These are phyloP conservation scores for Vitis cinerea DNA, from an alignment of 164 flowering plant species.

Conservation along the genomic window DNA sequence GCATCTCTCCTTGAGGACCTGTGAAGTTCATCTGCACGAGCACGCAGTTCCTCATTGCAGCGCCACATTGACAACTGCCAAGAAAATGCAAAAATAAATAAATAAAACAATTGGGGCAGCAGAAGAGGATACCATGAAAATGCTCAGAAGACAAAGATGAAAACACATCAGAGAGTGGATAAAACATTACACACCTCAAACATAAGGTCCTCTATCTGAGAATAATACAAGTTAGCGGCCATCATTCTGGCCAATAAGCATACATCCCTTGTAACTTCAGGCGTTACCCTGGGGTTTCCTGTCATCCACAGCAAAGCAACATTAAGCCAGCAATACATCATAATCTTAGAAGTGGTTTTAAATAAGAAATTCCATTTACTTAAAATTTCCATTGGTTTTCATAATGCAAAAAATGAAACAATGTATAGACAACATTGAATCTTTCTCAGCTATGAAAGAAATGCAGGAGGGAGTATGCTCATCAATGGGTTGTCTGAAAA, in stretches of 20 bases:
- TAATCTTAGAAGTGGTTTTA: not conserved
- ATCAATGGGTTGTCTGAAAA: not conserved
- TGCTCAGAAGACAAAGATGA: not conserved
- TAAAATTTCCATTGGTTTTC: not conserved
- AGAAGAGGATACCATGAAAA: not conserved
- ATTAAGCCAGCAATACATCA: not conserved
- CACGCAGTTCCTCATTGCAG: constrained; percentile 53
- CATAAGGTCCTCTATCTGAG: constrained; percentile 97
- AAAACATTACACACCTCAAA: constrained; percentile 67
- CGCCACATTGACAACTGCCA: constrained; percentile 59
- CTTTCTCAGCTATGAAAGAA: not conserved
- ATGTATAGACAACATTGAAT: not conserved
- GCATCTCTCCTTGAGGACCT: constrained; percentile 58
- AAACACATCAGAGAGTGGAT: not conserved
- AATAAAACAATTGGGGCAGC: not conserved
- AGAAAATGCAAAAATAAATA: not conserved
- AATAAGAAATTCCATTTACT: not conserved
- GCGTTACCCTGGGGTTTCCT: constrained; percentile 98
- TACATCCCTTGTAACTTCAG: constrained; percentile 99
- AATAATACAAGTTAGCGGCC: constrained; percentile 93
- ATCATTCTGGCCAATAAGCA: constrained; percentile 97
- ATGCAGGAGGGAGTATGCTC: not conserved
- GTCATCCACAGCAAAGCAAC: constrained; percentile 15
- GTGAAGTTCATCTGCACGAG: constrained; percentile 43
- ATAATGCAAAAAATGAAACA: not conserved